Percentiles rank a stretch among this genome's conserved stretches.
phyloP scores from a whole-genome alignment of 345 rosid genomes.

The Cochlearia excelsa region DNA sequence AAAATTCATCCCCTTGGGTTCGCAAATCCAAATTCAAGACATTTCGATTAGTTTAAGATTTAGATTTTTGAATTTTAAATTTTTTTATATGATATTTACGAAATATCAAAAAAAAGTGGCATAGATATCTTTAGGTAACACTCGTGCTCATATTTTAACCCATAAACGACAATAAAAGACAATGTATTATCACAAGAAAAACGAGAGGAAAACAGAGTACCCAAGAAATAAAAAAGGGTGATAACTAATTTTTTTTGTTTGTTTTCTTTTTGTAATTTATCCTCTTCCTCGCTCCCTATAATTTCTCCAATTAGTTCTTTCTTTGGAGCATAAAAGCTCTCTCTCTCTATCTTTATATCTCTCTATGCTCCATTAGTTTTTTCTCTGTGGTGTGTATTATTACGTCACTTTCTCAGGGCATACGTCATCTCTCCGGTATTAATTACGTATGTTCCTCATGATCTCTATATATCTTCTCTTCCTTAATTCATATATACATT shows the following conservation, averaged over 20 bases:
- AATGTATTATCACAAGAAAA: slow-evolving; percentile 20
- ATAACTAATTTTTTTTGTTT: not conserved
- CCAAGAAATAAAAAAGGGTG: not conserved
- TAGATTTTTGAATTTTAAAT: too few species aligned
- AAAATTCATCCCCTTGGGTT: too few species aligned
- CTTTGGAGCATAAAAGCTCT: slow-evolving; percentile 18
- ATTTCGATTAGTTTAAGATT: too few species aligned
- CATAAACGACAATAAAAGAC: not conserved
- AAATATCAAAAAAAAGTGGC: too few species aligned
- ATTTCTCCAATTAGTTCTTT: not conserved
- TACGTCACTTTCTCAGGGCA: slow-evolving; percentile 34
- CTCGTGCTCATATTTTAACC: too few species aligned
- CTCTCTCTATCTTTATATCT: not conserved
- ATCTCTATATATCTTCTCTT: not conserved
- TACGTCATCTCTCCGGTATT: not conserved
- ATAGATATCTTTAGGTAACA: not conserved
- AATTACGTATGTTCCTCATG: not conserved
- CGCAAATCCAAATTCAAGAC: too few species aligned
- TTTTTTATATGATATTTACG: too few species aligned
- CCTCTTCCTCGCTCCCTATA: not conserved
- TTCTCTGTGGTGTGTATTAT: slow-evolving; percentile 18
- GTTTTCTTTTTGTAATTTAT: not conserved
- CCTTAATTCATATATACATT: not conserved
- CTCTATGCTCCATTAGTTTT: slow-evolving; percentile 12
- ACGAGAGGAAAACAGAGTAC: slow-evolving; percentile 1